Percentiles rank a stretch among this genome's conserved stretches.
phyloP scores from a whole-genome alignment of 495 filamentous ascomycete genomes.

The Penicillium roqueforti region DNA sequence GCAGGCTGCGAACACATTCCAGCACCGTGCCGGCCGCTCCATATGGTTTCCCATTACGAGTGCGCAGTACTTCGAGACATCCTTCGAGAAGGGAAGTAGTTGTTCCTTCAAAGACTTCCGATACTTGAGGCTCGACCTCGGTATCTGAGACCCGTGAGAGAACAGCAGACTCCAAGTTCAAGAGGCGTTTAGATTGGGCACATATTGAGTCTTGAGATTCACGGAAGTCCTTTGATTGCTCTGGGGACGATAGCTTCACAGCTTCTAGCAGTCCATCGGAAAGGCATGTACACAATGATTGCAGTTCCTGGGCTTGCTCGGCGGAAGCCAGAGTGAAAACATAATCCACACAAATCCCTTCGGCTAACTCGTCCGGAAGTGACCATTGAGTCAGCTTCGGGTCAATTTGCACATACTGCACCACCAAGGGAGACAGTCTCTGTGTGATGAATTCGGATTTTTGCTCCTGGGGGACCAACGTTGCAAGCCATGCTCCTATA shows the following conservation, averaged over 20 bases:
- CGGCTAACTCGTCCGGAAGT: slow-evolving; percentile 37
- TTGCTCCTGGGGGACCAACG: slow-evolving; percentile 43
- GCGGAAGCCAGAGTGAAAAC: slow-evolving; percentile 28
- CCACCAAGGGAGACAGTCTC: slow-evolving; percentile 53
- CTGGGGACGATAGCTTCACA: slow-evolving; percentile 67
- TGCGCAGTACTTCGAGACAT: slow-evolving; percentile 47
- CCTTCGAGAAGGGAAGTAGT: slow-evolving; percentile 42
- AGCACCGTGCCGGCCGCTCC: slow-evolving; percentile 66
- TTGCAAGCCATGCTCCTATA: slow-evolving; percentile 47
- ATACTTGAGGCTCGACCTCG: slow-evolving; percentile 21
- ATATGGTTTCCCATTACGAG: slow-evolving; percentile 77
- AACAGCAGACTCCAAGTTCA: slow-evolving; percentile 51
- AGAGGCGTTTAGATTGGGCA: slow-evolving; percentile 57
- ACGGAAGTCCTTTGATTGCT: slow-evolving; percentile 69
- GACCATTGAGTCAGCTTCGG: slow-evolving; percentile 47
- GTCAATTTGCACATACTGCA: slow-evolving; percentile 51
- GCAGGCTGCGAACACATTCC: slow-evolving; percentile 42
- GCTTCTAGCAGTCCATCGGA: slow-evolving; percentile 53
- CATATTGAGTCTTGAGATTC: slow-evolving; percentile 65
- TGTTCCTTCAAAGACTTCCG: slow-evolving; percentile 23
- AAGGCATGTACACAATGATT: slow-evolving; percentile 51
- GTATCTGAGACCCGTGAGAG: slow-evolving; percentile 29
- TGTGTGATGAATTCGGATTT: slow-evolving; percentile 43
- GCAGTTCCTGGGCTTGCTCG: slow-evolving; percentile 30
- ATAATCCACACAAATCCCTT: slow-evolving; percentile 38